A percentile compares a stretch with the other conserved stretches of the same genome.
These are phyloP conservation scores for Aspergillus jensenii DNA, from an alignment of 2,329 filamentous ascomycete genomes.

Conservation along the genomic window DNA sequence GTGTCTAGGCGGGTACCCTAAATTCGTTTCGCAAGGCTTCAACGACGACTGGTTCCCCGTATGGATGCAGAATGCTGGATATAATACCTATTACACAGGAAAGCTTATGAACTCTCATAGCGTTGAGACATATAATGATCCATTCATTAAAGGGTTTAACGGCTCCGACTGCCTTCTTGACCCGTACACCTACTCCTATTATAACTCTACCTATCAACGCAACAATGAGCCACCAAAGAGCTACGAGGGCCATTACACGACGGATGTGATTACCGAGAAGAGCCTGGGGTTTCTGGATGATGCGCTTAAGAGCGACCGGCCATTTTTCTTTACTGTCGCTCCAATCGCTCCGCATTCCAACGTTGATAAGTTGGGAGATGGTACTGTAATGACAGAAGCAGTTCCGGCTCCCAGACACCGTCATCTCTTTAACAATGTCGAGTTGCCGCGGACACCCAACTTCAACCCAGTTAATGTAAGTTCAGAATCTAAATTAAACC, in stretches of 20 bases:
- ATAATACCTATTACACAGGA: slow-evolving; percentile 66
- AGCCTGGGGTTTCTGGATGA: slow-evolving; percentile 62
- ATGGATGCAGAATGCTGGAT: slow-evolving; percentile 69
- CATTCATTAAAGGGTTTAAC: slow-evolving; percentile 60
- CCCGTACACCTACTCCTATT: slow-evolving; percentile 66
- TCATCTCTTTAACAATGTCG: slow-evolving; percentile 59
- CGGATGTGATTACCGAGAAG: slow-evolving; percentile 58
- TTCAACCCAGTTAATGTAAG: not conserved
- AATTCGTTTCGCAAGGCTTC: slow-evolving; percentile 63
- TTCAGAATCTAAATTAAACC: slow-evolving; percentile 44
- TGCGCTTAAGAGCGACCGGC: slow-evolving; percentile 54
- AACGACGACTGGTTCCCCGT: slow-evolving; percentile 68
- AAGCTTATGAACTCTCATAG: slow-evolving; percentile 69
- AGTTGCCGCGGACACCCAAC: slow-evolving; percentile 57
- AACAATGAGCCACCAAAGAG: slow-evolving; percentile 56
- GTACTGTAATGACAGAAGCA: slow-evolving; percentile 41
- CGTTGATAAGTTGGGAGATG: not conserved
- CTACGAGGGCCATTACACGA: slow-evolving; percentile 55
- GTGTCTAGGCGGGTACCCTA: slow-evolving; percentile 56
- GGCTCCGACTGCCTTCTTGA: slow-evolving; percentile 62
- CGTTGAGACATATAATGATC: slow-evolving; percentile 60
- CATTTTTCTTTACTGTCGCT: slow-evolving; percentile 67
- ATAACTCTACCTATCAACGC: slow-evolving; percentile 61
- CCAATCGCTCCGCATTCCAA: slow-evolving; percentile 68
- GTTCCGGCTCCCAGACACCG: slow-evolving; percentile 61